Evolutionary conservation across 2,329 filamentous ascomycete species (phyloP).

Genomic region (Rosellinia necatrix): DNA sequence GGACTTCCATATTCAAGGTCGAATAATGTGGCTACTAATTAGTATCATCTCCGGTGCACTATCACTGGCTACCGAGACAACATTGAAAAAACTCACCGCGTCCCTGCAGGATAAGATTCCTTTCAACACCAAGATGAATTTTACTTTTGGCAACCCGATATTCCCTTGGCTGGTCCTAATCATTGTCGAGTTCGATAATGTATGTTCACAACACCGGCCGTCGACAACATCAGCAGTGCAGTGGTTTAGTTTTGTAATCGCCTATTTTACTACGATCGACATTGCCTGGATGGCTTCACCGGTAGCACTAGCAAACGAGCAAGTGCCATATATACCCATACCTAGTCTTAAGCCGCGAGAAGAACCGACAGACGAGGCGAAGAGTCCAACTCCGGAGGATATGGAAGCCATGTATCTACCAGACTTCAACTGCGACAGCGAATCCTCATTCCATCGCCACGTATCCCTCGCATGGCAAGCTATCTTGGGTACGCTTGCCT

Average conservation of each 20-base stretch:
- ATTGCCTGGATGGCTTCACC: constrained; percentile 7
- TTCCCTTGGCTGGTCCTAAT: constrained; percentile 22
- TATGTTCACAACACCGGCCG: constrained; percentile 20
- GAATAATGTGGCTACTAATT: constrained; percentile 16
- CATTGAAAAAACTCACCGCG: constrained; percentile 19
- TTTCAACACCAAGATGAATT: constrained; percentile 1
- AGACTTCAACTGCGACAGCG: background rate
- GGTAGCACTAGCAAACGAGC: background rate
- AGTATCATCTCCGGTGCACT: constrained; percentile 19
- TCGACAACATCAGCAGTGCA: constrained; percentile 25
- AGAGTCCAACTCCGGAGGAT: constrained; percentile 20
- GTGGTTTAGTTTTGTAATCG: constrained; percentile 26
- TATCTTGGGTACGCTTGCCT: constrained; percentile 12
- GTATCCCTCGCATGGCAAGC: constrained; percentile 22
- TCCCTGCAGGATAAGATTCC: constrained; percentile 14
- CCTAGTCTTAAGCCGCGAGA: constrained; percentile 15
- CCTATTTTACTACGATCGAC: constrained; percentile 22
- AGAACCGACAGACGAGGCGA: constrained; percentile 10
- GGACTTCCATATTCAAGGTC: constrained; percentile 24
- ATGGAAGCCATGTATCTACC: constrained; percentile 18
- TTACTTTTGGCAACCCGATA: constrained; percentile 17
- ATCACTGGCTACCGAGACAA: constrained; percentile 23
- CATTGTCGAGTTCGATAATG: constrained; percentile 28
- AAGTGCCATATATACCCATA: constrained; percentile 15
- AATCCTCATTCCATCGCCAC: constrained; percentile 10